Percentiles rank a stretch among this genome's conserved stretches.
Evolutionary conservation across 108 stramenopile genomes (phyloP).

Genomic region (Skeletonema grethae): DNA sequence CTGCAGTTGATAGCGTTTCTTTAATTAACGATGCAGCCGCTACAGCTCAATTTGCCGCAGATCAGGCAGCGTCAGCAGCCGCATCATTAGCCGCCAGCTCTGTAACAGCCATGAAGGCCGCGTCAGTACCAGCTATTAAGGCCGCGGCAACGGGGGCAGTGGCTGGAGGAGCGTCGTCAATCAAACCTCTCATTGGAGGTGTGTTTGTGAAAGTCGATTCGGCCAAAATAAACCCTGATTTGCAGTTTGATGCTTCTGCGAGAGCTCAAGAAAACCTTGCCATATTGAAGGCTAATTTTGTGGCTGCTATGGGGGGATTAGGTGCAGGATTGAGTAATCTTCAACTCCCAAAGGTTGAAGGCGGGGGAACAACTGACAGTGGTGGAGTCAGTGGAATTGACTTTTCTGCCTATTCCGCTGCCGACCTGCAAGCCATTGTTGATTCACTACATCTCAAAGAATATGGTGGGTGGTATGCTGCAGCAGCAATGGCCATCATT

Average conservation of each 20-base stretch:
- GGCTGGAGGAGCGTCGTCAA: constrained; percentile 5
- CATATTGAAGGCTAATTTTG: constrained; percentile 29
- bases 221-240: constrained; percentile 20
- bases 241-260: constrained; percentile 17
- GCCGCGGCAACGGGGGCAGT: constrained; percentile 12
- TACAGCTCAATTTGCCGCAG: constrained; percentile 29
- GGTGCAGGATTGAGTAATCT: neutral
- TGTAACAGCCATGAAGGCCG: neutral
- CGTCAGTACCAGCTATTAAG: neutral
- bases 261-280: constrained; percentile 27
- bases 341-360: constrained; percentile 4
- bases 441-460: constrained; percentile 43
- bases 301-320: neutral
- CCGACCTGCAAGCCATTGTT: constrained; percentile 18
- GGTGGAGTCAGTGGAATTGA: neutral
- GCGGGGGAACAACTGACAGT: neutral
- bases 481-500: constrained; percentile 29
- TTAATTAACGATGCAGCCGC: constrained; percentile 18
- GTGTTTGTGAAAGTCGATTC: constrained; percentile 22
- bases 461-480: constrained; percentile 48
- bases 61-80: constrained; percentile 27
- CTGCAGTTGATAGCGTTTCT: constrained; percentile 15
- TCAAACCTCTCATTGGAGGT: constrained; percentile 16
- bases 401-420: neutral
- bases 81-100: constrained; percentile 22